Percentiles rank a stretch among this genome's conserved stretches.
Conservation (phyloP, 2,329 filamentous ascomycete species). For the Fusarium praegraminearum region DNA sequence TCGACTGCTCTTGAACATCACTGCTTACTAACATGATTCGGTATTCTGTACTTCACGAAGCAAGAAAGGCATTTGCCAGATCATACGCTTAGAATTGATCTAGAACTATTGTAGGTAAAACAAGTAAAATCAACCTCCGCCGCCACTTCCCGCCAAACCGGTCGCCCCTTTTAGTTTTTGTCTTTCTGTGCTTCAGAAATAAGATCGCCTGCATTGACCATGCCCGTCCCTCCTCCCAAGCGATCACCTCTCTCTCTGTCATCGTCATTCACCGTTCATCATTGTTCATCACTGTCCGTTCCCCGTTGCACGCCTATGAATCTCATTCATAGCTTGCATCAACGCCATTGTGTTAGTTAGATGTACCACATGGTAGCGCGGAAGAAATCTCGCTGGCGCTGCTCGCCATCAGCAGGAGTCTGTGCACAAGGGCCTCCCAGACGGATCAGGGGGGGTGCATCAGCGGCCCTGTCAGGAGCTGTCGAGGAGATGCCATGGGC, state of each 20-base stretch:
- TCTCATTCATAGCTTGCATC: neutral
- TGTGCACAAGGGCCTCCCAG: slow-evolving; percentile 48
- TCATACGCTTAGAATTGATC: slow-evolving; percentile 23
- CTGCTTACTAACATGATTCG: no score
- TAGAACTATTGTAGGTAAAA: slow-evolving; percentile 27
- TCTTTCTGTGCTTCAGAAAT: slow-evolving; percentile 10
- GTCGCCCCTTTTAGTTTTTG: slow-evolving; percentile 50
- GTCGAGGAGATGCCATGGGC: slow-evolving; percentile 54
- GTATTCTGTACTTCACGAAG: neutral
- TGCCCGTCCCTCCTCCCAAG: slow-evolving; percentile 36
- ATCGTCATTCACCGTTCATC: neutral
- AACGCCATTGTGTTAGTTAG: slow-evolving; percentile 34
- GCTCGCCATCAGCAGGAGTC: slow-evolving; percentile 47
- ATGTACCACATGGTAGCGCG: slow-evolving; percentile 61
- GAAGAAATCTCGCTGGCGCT: slow-evolving; percentile 53
- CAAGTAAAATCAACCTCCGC: slow-evolving; percentile 49
- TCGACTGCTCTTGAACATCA: neutral
- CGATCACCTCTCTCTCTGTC: slow-evolving; percentile 24
- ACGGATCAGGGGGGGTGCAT: slow-evolving; percentile 49
- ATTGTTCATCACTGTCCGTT: neutral
- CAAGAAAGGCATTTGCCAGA: slow-evolving; percentile 5
- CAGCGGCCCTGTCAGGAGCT: slow-evolving; percentile 38
- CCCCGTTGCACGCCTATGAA: neutral
- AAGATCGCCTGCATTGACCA: slow-evolving; percentile 35
- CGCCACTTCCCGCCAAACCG: slow-evolving; percentile 53